Evolutionary conservation across 2,329 filamentous ascomycete species (phyloP).

Genomic region (Neurospora sp.): DNA sequence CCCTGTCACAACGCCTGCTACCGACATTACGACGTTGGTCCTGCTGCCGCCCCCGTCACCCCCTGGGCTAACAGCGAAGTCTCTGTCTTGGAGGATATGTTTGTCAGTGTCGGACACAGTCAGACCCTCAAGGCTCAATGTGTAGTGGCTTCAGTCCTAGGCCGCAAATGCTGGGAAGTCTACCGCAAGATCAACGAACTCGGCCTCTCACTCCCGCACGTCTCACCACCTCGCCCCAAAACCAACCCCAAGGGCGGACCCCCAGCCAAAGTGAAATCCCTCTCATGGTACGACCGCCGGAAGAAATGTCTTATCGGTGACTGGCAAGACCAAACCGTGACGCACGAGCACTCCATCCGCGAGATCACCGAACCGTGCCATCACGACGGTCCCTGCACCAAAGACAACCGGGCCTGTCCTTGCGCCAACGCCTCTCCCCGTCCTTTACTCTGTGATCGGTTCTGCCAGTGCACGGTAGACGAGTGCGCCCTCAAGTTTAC

Average conservation of each 20-base stretch:
- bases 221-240: not conserved
- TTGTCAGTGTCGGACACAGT: constrained; percentile 33
- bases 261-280: constrained; percentile 29
- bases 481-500: constrained; percentile 55
- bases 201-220: constrained; percentile 23
- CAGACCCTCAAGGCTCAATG: constrained; percentile 35
- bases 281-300: constrained; percentile 47
- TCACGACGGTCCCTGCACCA: constrained; percentile 58
- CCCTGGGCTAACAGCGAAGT: constrained; percentile 42
- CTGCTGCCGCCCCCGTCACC: constrained; percentile 22
- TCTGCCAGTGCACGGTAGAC: constrained; percentile 53
- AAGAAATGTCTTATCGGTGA: constrained; percentile 44
- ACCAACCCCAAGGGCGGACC: constrained; percentile 18
- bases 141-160: constrained; percentile 38
- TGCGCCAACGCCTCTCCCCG: constrained; percentile 45
- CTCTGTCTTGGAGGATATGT: constrained; percentile 37
- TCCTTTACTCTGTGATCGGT: constrained; percentile 58
- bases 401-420: constrained; percentile 40
- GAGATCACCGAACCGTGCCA: constrained; percentile 55
- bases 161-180: constrained; percentile 44
- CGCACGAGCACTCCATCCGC: constrained; percentile 45
- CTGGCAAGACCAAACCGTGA: constrained; percentile 45
- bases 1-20: constrained; percentile 36
- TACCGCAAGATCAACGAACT: constrained; percentile 33
- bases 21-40: constrained; percentile 23